These are phyloP conservation scores for Boletellus sp. DNA, from an alignment of 768 basidiomycete genomes.

Conservation along the genomic window DNA sequence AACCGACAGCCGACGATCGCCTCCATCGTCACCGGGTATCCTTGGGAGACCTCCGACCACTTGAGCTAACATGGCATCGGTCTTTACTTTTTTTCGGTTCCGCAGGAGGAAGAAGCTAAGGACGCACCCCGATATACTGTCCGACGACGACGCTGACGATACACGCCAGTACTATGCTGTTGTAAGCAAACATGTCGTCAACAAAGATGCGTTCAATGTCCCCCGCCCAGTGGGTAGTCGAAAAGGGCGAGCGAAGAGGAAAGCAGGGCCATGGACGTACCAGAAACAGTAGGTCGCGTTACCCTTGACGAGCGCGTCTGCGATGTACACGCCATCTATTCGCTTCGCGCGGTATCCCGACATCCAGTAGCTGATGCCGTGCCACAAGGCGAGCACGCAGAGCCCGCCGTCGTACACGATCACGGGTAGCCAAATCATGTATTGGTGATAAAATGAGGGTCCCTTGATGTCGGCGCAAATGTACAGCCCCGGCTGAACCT, in stretches of 20 bases:
- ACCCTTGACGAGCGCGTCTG: slow-evolving; percentile 9
- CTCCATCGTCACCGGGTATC: slow-evolving; percentile 3
- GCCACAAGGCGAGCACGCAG: slow-evolving; percentile 8
- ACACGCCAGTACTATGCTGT: slow-evolving; percentile 13
- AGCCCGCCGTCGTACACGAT: slow-evolving; percentile 3
- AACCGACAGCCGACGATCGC: slow-evolving; percentile 7
- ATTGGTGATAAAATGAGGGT: not conserved
- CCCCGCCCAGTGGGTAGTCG: no score
- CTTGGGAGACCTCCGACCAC: slow-evolving; percentile 5
- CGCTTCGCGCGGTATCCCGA: not conserved
- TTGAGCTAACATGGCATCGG: not conserved
- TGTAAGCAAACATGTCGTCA: not conserved
- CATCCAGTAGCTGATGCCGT: not conserved
- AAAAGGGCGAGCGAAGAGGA: not conserved
- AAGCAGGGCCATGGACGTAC: not conserved
- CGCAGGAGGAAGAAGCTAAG: no score
- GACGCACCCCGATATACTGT: slow-evolving; percentile 1
- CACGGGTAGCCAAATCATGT: slow-evolving; percentile 8
- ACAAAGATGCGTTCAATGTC: not conserved
- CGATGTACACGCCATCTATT: not conserved
- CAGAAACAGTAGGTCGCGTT: slow-evolving; percentile 15
- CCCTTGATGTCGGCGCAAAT: not conserved
- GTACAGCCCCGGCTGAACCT: slow-evolving; percentile 2
- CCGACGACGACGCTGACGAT: not conserved
- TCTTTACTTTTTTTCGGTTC: not conserved